A percentile compares a stretch with the other conserved stretches of the same genome.
Conservation (phyloP, 2,329 filamentous ascomycete species). For the Phoma sp. region DNA sequence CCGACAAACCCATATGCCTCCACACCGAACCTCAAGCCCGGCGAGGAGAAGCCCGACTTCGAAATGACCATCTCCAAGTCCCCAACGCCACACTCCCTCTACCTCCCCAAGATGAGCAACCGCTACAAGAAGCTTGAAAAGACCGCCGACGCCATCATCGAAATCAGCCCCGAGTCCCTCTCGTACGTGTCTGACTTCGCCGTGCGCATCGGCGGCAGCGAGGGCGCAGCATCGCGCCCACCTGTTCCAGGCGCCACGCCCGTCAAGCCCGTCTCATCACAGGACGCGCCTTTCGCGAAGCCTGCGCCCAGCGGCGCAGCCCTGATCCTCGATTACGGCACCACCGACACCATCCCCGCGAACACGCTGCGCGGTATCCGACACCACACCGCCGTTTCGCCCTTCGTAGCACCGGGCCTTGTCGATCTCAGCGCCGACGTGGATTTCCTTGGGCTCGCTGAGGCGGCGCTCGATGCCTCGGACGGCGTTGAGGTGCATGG, state of each 20-base stretch:
- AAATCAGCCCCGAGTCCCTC: constrained; percentile 87
- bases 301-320: constrained; percentile 77
- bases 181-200: constrained; percentile 84
- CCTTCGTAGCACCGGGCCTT: constrained; percentile 78
- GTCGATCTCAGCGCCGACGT: constrained; percentile 93
- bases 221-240: constrained; percentile 6
- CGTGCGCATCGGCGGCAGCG: constrained; percentile 74
- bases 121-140: constrained; percentile 79
- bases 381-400: constrained; percentile 75
- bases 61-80: constrained; percentile 78
- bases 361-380: constrained; percentile 92
- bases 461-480: constrained; percentile 76
- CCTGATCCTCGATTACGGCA: constrained; percentile 95
- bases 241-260: constrained; percentile 40
- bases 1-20: constrained; percentile 46
- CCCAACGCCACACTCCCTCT: constrained; percentile 80
- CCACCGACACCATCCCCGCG: constrained; percentile 75
- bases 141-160: constrained; percentile 73
- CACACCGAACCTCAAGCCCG: constrained; percentile 18
- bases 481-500: constrained; percentile 89
- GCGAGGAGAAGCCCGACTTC: constrained; percentile 72
- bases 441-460: constrained; percentile 86
- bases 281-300: constrained; percentile 56
- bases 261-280: constrained; percentile 25
- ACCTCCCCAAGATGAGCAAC: constrained; percentile 80